These are phyloP conservation scores for Chlorencoelia australis DNA, from an alignment of 2,329 filamentous ascomycete genomes.

Conservation along the genomic window DNA sequence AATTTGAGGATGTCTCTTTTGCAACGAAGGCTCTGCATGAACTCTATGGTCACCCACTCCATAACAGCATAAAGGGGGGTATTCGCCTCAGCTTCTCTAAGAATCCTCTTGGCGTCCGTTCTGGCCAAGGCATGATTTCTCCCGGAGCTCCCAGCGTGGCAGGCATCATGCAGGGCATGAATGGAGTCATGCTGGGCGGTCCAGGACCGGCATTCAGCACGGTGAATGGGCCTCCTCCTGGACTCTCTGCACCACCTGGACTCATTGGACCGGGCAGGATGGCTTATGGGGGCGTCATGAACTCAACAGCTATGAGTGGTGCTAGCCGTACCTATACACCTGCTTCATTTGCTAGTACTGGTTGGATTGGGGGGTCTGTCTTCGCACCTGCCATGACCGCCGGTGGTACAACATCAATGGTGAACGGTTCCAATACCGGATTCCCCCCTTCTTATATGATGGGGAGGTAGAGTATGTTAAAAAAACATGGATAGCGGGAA, in stretches of 20 bases:
- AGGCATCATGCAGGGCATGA: slow-evolving; percentile 43
- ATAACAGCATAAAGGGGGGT: slow-evolving; percentile 89
- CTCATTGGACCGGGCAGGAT: slow-evolving; percentile 36
- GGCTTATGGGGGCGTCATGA: slow-evolving; percentile 19
- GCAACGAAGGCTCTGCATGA: slow-evolving; percentile 87
- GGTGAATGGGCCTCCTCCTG: slow-evolving; percentile 64
- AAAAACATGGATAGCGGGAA: not conserved
- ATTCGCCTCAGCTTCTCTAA: slow-evolving; percentile 96
- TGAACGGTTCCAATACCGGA: slow-evolving; percentile 22
- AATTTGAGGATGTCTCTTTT: slow-evolving; percentile 88
- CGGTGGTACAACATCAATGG: slow-evolving; percentile 21
- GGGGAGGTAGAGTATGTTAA: slow-evolving; percentile 23
- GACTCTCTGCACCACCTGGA: slow-evolving; percentile 66
- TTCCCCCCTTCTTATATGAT: slow-evolving; percentile 29
- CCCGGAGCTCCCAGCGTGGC: slow-evolving; percentile 33
- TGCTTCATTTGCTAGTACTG: slow-evolving; percentile 18
- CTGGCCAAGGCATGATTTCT: slow-evolving; percentile 45
- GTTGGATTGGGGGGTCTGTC: slow-evolving; percentile 22
- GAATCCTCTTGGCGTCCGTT: slow-evolving; percentile 87
- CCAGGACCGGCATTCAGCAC: slow-evolving; percentile 25
- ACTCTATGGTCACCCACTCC: slow-evolving; percentile 75
- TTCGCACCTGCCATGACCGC: slow-evolving; percentile 24
- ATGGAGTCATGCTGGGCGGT: slow-evolving; percentile 41
- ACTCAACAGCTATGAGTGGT: slow-evolving; percentile 15
- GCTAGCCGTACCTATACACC: slow-evolving; percentile 17